phyloP scores from a whole-genome alignment of 768 basidiomycete genomes.

The Podaxis sp. region DNA sequence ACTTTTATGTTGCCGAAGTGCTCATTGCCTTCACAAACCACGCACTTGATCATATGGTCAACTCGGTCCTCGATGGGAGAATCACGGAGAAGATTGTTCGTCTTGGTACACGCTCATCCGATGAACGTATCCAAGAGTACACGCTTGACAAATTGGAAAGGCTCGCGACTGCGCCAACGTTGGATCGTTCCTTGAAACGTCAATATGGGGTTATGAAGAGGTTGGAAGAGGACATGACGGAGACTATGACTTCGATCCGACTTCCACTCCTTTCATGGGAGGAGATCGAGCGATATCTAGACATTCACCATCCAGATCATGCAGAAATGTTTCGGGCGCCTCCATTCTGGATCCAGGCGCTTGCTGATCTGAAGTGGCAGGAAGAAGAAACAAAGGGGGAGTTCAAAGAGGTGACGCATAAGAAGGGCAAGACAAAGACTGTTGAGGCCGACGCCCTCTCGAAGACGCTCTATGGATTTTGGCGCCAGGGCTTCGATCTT shows the following conservation, averaged over 20 bases:
- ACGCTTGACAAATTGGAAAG: conserved; percentile 60
- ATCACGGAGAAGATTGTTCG: conserved; percentile 68
- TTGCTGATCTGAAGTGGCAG: conserved; percentile 8
- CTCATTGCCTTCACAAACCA: too few species aligned
- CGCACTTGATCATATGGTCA: conserved; percentile 25
- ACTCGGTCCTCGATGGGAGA: conserved; percentile 57
- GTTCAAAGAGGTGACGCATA: too few species aligned
- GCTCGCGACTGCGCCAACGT: conserved; percentile 36
- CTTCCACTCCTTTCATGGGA: conserved; percentile 25
- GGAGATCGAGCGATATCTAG: conserved; percentile 34
- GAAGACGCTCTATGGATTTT: conserved; percentile 43
- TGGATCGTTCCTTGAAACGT: conserved; percentile 31
- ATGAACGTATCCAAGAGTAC: conserved; percentile 59
- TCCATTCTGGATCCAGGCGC: conserved; percentile 44
- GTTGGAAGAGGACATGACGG: conserved; percentile 45
- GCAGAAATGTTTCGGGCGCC: conserved; percentile 37
- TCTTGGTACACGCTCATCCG: conserved; percentile 61
- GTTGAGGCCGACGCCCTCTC: not conserved
- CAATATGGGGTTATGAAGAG: conserved; percentile 40
- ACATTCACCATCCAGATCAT: conserved; percentile 35
- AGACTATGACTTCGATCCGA: conserved; percentile 29
- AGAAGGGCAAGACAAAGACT: conserved; percentile 14
- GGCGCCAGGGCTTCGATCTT: conserved; percentile 47
- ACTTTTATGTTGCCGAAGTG: too few species aligned
- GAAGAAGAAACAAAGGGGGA: not conserved